A percentile compares a stretch with the other conserved stretches of the same genome.
Evolutionary conservation across 2,329 filamentous ascomycete genomes (phyloP).

Genomic region (Byssothecium circinans): DNA sequence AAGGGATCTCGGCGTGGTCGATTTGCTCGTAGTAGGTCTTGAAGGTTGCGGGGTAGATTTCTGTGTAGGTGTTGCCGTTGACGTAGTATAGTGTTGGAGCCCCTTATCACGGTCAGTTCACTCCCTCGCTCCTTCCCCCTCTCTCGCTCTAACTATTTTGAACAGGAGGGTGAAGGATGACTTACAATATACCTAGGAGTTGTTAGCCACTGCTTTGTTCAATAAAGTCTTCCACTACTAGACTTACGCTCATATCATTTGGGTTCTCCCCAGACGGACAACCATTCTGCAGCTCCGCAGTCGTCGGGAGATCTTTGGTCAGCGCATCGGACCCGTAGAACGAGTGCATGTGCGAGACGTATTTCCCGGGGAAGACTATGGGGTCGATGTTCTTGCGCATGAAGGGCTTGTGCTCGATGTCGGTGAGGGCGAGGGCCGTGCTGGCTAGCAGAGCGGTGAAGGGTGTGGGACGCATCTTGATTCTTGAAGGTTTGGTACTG

Average conservation of each 20-base stretch:
- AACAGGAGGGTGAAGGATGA: not conserved
- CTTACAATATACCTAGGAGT: conserved; percentile 47
- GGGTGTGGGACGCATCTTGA: not conserved
- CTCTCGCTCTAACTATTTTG: not conserved
- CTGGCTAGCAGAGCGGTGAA: not conserved
- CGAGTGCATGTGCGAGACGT: conserved; percentile 44
- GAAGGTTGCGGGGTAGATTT: conserved; percentile 43
- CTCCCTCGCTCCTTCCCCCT: not conserved
- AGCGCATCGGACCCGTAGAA: conserved; percentile 46
- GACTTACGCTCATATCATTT: conserved; percentile 49
- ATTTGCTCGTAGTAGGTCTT: conserved; percentile 48
- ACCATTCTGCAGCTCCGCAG: conserved; percentile 42
- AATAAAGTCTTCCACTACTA: too few relatives aligned
- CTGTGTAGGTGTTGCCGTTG: conserved; percentile 31
- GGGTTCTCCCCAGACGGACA: conserved; percentile 48
- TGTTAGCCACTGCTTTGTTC: too few relatives aligned
- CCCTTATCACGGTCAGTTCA: conserved; percentile 25
- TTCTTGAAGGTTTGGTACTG: too few relatives aligned
- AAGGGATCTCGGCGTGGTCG: conserved; percentile 45
- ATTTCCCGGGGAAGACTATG: conserved; percentile 41
- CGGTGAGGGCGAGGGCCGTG: conserved; percentile 2
- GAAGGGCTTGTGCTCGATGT: conserved; percentile 26
- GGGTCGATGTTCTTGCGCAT: conserved; percentile 48
- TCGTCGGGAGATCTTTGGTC: conserved; percentile 37
- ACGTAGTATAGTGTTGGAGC: conserved; percentile 45